phyloP scores from a whole-genome alignment of 306 rosid genomes.

The Begonia loranthoides region DNA sequence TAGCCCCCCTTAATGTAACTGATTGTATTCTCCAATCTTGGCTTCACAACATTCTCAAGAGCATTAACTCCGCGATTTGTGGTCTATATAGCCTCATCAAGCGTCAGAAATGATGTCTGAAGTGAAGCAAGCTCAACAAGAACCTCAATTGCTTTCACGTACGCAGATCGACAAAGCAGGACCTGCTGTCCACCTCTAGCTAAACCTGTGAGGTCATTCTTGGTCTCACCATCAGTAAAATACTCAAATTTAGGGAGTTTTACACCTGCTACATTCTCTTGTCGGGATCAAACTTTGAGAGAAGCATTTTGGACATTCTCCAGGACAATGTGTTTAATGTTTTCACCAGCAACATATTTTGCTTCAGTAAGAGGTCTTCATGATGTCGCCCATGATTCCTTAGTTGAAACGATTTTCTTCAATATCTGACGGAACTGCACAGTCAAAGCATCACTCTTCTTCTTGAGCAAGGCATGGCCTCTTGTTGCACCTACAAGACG shows the following conservation, averaged over 20 bases:
- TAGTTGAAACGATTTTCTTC: conserved; percentile 62
- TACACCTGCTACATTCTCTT: conserved; percentile 77
- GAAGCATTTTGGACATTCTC: conserved; percentile 68
- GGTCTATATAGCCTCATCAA: conserved; percentile 76
- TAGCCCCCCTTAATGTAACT: conserved; percentile 67
- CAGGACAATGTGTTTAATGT: conserved; percentile 60
- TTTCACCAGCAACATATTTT: conserved; percentile 73
- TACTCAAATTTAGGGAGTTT: conserved; percentile 79
- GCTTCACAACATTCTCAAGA: conserved; percentile 73
- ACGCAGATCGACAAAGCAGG: conserved; percentile 60
- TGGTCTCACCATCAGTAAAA: conserved; percentile 37
- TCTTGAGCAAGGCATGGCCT: conserved; percentile 88
- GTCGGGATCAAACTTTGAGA: conserved; percentile 56
- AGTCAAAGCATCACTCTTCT: conserved; percentile 82
- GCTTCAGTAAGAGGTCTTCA: conserved; percentile 81
- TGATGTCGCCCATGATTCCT: conserved; percentile 86
- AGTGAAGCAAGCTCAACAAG: conserved; percentile 90
- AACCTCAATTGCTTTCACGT: conserved; percentile 69
- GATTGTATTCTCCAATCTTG: conserved; percentile 62
- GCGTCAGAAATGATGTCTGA: conserved; percentile 76
- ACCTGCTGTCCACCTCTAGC: conserved; percentile 85
- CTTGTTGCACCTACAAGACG: conserved; percentile 74
- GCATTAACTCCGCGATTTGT: conserved; percentile 78
- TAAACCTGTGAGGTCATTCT: conserved; percentile 73
- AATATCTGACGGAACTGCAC: conserved; percentile 69